Evolutionary conservation across 2,329 filamentous ascomycete species (phyloP).

Genomic region (Epichloe festucae): DNA sequence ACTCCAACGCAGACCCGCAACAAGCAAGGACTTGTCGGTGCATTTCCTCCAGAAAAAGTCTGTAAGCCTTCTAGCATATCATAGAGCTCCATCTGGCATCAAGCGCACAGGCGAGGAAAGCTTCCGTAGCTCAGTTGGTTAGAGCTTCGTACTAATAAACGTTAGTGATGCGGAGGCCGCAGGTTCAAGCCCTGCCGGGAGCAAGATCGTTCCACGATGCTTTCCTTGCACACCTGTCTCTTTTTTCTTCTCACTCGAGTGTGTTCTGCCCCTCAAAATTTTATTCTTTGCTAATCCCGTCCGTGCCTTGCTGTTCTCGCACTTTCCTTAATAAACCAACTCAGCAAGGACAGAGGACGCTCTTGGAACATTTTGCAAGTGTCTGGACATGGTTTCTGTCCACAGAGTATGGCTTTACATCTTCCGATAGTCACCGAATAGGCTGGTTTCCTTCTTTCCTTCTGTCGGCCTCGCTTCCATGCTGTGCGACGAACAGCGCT

Average conservation of each 20-base stretch:
- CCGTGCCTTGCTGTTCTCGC: too few relatives aligned
- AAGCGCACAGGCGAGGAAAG: background rate
- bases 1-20: too few relatives aligned
- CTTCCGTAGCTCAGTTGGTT: background rate
- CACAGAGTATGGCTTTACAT: background rate
- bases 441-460: too few relatives aligned
- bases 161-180: constrained; percentile 3
- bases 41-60: accelerated
- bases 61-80: background rate
- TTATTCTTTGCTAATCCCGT: background rate
- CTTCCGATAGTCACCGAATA: too few relatives aligned
- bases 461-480: too few relatives aligned
- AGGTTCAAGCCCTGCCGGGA: constrained; percentile 9
- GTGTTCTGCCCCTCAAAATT: background rate
- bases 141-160: too few relatives aligned
- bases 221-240: background rate
- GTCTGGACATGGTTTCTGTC: too few relatives aligned
- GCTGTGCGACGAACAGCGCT: too few relatives aligned
- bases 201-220: constrained; percentile 8
- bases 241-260: background rate
- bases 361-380: too few relatives aligned
- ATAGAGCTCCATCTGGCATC: background rate
- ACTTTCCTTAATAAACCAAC: too few relatives aligned
- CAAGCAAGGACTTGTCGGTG: too few relatives aligned
- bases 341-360: too few relatives aligned